phyloP scores from a whole-genome alignment of 2,329 filamentous ascomycete species.

The Ophiostoma triangulosporum region DNA sequence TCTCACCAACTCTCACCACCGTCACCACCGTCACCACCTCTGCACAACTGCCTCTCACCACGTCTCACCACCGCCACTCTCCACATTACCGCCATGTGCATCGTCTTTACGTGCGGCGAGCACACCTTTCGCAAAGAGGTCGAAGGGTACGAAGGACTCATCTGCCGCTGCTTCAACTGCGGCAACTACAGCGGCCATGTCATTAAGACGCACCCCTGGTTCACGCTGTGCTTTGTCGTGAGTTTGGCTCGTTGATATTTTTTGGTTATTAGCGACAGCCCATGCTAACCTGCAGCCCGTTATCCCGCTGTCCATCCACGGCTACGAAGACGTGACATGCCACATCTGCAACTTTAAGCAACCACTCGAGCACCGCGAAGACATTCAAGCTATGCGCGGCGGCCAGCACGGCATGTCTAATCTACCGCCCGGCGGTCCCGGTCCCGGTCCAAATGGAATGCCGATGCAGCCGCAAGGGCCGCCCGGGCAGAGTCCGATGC shows the following conservation, averaged over 20 bases:
- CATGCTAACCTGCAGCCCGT: slow-evolving; percentile 37
- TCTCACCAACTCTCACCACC: too few relatives aligned
- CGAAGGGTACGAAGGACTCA: slow-evolving; percentile 45
- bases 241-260: slow-evolving; percentile 16
- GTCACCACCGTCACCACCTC: neutral
- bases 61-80: neutral
- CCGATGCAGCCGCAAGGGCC: slow-evolving; percentile 20
- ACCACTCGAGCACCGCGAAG: slow-evolving; percentile 43
- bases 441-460: slow-evolving; percentile 21
- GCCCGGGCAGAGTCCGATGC: slow-evolving; percentile 16
- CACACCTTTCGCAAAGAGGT: slow-evolving; percentile 47
- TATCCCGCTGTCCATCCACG: slow-evolving; percentile 54
- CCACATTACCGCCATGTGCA: slow-evolving; percentile 32
- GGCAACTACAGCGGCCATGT: slow-evolving; percentile 49
- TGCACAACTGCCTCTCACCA: neutral
- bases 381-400: slow-evolving; percentile 38
- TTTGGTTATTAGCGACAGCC: too few relatives aligned
- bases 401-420: slow-evolving; percentile 17
- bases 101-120: slow-evolving; percentile 49
- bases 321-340: slow-evolving; percentile 58
- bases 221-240: slow-evolving; percentile 66
- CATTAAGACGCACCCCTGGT: slow-evolving; percentile 55
- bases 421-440: slow-evolving; percentile 4
- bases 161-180: slow-evolving; percentile 53
- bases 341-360: slow-evolving; percentile 66